Conservation (phyloP, 31 red algal genomes). For the Porphyra umbilicalis region DNA sequence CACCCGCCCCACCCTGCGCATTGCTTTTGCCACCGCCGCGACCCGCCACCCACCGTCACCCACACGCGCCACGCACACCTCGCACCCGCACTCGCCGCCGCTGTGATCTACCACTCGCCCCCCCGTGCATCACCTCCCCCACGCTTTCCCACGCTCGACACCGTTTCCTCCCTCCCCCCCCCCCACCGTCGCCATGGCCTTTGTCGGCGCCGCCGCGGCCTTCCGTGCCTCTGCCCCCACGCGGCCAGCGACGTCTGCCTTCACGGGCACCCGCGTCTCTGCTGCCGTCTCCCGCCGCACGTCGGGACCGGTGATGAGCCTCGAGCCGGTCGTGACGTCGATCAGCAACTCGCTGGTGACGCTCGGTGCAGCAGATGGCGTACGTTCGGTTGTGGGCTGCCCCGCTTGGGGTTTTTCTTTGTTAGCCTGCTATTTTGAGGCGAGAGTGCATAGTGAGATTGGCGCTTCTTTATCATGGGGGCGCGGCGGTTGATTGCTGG, state of each 20-base stretch:
- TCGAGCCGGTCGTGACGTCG: not conserved
- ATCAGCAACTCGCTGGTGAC: not conserved
- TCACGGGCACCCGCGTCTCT: not conserved
- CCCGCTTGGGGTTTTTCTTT: too few relatives aligned
- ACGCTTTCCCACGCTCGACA: not conserved
- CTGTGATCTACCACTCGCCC: not conserved
- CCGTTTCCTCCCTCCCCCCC: not conserved
- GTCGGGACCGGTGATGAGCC: not conserved
- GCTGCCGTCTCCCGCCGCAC: not conserved
- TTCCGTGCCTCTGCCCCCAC: not conserved
- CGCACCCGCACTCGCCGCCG: not conserved
- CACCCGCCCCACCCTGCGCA: not conserved
- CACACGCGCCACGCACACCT: not conserved
- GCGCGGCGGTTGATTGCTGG: too few relatives aligned
- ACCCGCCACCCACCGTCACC: not conserved
- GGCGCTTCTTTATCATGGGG: too few relatives aligned
- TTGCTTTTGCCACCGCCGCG: not conserved
- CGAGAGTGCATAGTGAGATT: too few relatives aligned
- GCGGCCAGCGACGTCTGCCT: conserved; percentile 1
- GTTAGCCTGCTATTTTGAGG: too few relatives aligned
- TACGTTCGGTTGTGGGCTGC: not conserved
- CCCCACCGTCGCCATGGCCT: not conserved
- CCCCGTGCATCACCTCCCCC: not conserved
- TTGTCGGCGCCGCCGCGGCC: not conserved
- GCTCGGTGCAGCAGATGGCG: not conserved